phyloP scores from a whole-genome alignment of 2,329 filamentous ascomycete species.

The Pseudogymnoascus sp. region DNA sequence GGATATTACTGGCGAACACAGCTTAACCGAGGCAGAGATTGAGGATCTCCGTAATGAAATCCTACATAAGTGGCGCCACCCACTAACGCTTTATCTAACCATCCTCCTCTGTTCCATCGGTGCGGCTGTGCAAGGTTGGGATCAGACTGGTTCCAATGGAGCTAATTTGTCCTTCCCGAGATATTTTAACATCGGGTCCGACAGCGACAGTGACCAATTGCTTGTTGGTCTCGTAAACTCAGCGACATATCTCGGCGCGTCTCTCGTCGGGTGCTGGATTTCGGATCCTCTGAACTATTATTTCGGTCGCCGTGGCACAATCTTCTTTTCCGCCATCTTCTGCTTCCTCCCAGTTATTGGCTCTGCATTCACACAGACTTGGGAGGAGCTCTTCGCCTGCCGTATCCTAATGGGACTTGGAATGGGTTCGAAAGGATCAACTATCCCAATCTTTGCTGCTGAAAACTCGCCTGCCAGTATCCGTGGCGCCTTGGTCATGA shows the following conservation, averaged over 20 bases:
- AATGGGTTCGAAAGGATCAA: constrained; percentile 51
- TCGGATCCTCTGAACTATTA: constrained; percentile 53
- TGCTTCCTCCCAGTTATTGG: constrained; percentile 55
- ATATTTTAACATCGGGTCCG: constrained; percentile 34
- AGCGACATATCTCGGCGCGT: constrained; percentile 35
- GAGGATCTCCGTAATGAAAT: constrained; percentile 52
- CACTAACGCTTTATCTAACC: constrained; percentile 55
- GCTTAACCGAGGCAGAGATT: constrained; percentile 53
- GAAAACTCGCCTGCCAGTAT: constrained; percentile 47
- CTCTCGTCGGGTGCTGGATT: constrained; percentile 51
- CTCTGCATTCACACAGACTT: constrained; percentile 49
- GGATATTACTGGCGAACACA: constrained; percentile 45
- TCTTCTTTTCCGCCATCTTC: constrained; percentile 55
- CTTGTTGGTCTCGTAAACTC: constrained; percentile 52
- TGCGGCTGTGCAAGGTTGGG: constrained; percentile 53
- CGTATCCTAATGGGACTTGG: constrained; percentile 52
- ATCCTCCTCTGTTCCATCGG: constrained; percentile 61
- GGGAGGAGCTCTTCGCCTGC: constrained; percentile 48
- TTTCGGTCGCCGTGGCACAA: constrained; percentile 54
- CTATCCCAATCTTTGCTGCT: constrained; percentile 43
- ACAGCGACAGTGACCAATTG: constrained; percentile 41
- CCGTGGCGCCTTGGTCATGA: constrained; percentile 49
- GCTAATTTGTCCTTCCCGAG: constrained; percentile 40
- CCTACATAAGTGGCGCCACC: constrained; percentile 60
- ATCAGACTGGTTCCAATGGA: constrained; percentile 40